Percentiles rank a stretch among this genome's conserved stretches.
phyloP scores from a whole-genome alignment of 2,329 filamentous ascomycete species.

The Trichoderma koningii region DNA sequence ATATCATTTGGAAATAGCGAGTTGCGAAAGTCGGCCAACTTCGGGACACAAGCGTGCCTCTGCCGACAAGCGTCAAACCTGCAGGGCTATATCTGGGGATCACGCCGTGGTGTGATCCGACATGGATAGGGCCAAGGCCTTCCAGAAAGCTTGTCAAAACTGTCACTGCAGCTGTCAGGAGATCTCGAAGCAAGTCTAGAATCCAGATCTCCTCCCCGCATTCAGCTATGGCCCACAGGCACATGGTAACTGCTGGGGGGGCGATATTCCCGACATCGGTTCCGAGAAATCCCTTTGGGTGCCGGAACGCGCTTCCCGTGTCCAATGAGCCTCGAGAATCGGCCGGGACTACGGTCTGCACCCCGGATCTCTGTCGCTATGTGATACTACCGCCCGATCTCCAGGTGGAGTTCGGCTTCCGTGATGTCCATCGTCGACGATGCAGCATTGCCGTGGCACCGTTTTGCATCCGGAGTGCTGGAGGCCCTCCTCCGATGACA shows the following conservation, averaged over 20 bases:
- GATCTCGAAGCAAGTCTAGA: slow-evolving; percentile 10
- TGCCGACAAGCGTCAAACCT: neutral
- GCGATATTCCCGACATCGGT: slow-evolving; percentile 26
- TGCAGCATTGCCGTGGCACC: slow-evolving; percentile 4
- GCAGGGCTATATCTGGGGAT: slow-evolving; percentile 4
- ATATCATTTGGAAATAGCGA: slow-evolving; percentile 1
- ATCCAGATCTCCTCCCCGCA: slow-evolving; percentile 26
- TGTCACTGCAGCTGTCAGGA: neutral
- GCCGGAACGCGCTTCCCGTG: slow-evolving; percentile 31
- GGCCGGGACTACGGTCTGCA: slow-evolving; percentile 27
- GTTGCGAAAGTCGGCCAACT: slow-evolving; percentile 8
- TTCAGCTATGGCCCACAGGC: slow-evolving; percentile 26
- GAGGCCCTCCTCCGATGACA: neutral
- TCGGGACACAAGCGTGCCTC: slow-evolving; percentile 12
- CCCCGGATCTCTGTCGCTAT: slow-evolving; percentile 29
- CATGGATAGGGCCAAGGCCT: neutral
- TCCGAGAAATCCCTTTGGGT: slow-evolving; percentile 35
- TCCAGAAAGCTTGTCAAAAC: neutral
- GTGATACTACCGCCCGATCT: slow-evolving; percentile 30
- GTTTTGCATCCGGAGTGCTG: slow-evolving; percentile 2
- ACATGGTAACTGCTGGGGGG: slow-evolving; percentile 24
- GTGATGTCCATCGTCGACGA: slow-evolving; percentile 18
- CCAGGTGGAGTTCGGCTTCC: slow-evolving; percentile 33
- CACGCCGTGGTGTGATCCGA: slow-evolving; percentile 5
- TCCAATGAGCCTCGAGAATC: slow-evolving; percentile 30